These are phyloP conservation scores for Nannochloropsis gaditana DNA, from an alignment of 108 stramenopile genomes.

Conservation along the genomic window DNA sequence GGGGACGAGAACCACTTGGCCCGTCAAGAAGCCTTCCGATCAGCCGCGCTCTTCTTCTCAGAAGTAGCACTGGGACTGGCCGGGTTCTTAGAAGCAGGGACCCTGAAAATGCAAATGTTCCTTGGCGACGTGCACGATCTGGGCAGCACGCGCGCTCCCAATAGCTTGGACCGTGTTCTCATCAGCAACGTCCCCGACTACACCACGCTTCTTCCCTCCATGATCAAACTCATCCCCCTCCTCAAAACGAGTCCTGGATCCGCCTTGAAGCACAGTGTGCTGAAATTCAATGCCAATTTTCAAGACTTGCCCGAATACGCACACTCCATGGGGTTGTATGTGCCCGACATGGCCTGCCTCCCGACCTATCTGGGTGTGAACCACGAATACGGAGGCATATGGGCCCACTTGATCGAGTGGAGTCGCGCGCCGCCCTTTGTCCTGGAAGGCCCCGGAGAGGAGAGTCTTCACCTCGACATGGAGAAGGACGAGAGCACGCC, in stretches of 20 bases:
- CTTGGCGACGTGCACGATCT: background rate
- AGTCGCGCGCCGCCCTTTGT: background rate
- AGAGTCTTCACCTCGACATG: background rate
- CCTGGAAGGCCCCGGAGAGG: background rate
- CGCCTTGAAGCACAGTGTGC: background rate
- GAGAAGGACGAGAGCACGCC: background rate
- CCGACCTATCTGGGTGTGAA: background rate
- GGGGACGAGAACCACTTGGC: background rate
- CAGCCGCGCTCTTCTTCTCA: background rate
- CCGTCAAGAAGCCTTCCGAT: background rate
- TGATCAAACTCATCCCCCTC: background rate
- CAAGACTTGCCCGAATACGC: background rate
- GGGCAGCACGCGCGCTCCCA: background rate
- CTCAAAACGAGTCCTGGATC: background rate
- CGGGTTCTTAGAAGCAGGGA: background rate
- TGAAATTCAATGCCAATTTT: background rate
- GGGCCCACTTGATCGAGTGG: background rate
- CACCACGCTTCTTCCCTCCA: background rate
- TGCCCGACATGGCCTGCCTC: conserved; percentile 1
- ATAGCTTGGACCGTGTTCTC: background rate
- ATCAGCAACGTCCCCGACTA: background rate
- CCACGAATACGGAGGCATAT: conserved; percentile 5
- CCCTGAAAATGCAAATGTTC: background rate
- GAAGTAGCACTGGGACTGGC: background rate
- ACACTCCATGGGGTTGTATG: background rate